Percentiles rank a stretch among this genome's conserved stretches.
Conservation (phyloP, 352 stramenopile species). For the Elongisporangium anandrum region DNA sequence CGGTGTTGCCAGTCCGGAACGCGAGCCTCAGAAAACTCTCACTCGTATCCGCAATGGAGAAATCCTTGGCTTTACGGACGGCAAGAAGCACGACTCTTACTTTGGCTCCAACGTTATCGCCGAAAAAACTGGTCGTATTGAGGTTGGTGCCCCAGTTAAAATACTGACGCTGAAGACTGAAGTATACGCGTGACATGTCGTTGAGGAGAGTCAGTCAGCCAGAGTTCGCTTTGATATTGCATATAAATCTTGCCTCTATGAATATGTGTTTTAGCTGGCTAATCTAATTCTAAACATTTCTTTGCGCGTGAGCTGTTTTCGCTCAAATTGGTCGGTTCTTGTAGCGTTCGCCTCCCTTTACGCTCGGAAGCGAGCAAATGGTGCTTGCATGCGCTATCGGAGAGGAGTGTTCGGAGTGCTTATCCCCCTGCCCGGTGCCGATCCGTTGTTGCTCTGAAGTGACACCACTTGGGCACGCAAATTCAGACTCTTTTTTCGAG, state of each 20-base stretch:
- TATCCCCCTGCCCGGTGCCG: not conserved
- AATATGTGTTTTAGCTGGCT: not conserved
- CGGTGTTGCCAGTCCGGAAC: conserved; percentile 36
- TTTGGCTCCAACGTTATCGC: conserved; percentile 78
- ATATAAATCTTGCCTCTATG: not conserved
- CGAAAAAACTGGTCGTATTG: conserved; percentile 27
- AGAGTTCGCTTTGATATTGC: conserved; percentile 1
- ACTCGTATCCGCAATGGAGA: conserved; percentile 50
- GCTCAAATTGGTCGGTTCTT: conserved; percentile 16
- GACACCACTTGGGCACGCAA: not conserved
- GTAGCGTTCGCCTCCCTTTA: conserved; percentile 52
- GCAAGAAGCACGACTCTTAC: conserved; percentile 49
- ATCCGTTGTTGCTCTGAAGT: not conserved
- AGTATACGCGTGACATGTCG: conserved; percentile 32
- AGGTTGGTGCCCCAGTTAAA: conserved; percentile 44
- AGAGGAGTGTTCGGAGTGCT: not conserved
- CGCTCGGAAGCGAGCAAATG: conserved; percentile 36
- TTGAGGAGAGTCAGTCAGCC: not conserved
- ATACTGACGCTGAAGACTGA: conserved; percentile 66
- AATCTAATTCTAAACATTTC: not conserved
- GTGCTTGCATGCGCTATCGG: conserved; percentile 5
- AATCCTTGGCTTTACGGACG: conserved; percentile 53
- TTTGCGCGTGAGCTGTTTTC: not conserved
- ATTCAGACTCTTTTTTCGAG: not conserved
- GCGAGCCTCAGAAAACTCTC: conserved; percentile 51